phyloP scores from a whole-genome alignment of 2,329 filamentous ascomycete species.

The Cadophora malorum region DNA sequence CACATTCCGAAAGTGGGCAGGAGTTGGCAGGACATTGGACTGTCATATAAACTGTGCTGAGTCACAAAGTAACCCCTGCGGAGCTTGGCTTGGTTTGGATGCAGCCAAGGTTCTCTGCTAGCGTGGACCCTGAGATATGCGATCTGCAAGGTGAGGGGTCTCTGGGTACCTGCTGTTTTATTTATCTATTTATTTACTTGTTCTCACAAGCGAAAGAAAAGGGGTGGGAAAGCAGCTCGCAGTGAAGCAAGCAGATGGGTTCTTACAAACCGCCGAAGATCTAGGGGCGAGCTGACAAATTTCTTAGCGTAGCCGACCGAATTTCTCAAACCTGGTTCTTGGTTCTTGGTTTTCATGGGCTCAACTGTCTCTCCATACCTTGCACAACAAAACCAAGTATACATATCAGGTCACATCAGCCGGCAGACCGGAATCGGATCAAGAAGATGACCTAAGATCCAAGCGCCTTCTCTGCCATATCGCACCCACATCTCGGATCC shows the following conservation, averaged over 20 bases:
- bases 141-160: not conserved
- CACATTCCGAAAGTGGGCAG: constrained; percentile 2
- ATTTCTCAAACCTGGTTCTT: not conserved
- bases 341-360: not conserved
- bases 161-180: not conserved
- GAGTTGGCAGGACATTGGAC: not conserved
- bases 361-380: not conserved
- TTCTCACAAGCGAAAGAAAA: not conserved
- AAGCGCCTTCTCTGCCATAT: not conserved
- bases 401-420: not conserved
- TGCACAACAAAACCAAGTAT: not conserved
- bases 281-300: constrained; percentile 1
- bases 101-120: not conserved
- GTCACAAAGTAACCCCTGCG: no score
- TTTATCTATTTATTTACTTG: not conserved
- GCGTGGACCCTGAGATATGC: not conserved
- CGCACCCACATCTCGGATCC: not conserved
- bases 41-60: not conserved
- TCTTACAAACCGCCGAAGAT: no score
- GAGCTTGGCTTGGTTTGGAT: not conserved
- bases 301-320: not conserved
- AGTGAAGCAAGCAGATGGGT: no score
- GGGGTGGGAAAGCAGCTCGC: no score
- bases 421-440: not conserved
- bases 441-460: no score